Base-by-base conservation (phyloP, 2,329 filamentous ascomycete genomes). In the Cercospora zeae-maydis region DNA sequence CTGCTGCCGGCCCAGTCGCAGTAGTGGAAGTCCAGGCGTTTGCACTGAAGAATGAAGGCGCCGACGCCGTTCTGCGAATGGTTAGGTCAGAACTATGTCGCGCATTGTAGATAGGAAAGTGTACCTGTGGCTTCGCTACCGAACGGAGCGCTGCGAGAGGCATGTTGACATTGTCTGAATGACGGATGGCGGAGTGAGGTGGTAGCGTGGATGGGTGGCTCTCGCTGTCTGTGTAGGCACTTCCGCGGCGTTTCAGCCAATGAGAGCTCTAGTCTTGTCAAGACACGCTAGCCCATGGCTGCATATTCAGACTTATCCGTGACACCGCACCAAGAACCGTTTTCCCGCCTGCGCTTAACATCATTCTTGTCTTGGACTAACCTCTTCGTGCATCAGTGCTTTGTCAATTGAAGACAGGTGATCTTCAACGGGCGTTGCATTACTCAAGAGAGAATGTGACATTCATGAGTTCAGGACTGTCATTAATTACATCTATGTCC, bases 1-100 rank as follows among this genome's bases (percentile, higher is more conserved):
- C 93, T 98, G 77, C 91, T 96, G 67, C 93, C 95, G 62, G 90
- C 91, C 86, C 90, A 93, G 83, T 98, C 92, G 82, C 95, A 98
- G 82, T 96, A 99, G 81, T 96, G 91, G 75, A 99, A 91, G 77
- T 96, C 91, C 77, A 99, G 83, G 75, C 89, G 90, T 83, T 92
- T 96, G 87, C 95, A 99, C 82, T 96, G 93, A 63, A 97, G 86
- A 78, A 99, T 91, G 82, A 98, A 98, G 76, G 93, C 91, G 73
- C 93, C 93, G 70, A 98, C 84, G 83, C 95, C 95, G 82, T 99
- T 98, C 93, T 98, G 73, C 19, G 31, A 53, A 13, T 36, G 30
- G 9, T 49, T 33, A 47, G n/a, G 36, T 27, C 3, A 24, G 34
- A 13, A 13, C 21, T 11, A 1, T 6, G 27, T 34, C 6, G n/a